Evolutionary conservation across 768 basidiomycete species (phyloP), one percentile per base, ranked within the genome.

Genomic region (Russula ochroleuca): DNA sequence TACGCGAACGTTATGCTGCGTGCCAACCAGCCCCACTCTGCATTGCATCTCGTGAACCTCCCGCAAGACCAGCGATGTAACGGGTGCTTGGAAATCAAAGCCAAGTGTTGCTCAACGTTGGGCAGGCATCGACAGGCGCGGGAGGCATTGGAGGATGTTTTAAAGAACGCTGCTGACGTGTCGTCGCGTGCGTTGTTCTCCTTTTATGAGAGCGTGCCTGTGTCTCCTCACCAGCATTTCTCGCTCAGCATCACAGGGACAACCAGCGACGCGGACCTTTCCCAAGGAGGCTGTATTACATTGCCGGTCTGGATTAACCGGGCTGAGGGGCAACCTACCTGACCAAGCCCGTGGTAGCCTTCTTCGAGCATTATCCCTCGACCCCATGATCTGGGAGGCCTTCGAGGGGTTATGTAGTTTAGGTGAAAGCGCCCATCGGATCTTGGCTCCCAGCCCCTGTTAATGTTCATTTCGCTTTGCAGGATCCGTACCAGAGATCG

Each of bases 301-400:
- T 66, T 92, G 92, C 80, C 82, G 85, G 69, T 81, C 90, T 53
- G 94, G 92, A 47, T 81, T 77, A 43, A 83, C 86, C 74, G 90
- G 92, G 37, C 70, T 86, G 71, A 90, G 87, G 74, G 91, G 88
- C 54, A 92, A 93, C 73, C 80, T 90, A 63, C 82, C 81, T 3
- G 86, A 88, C 59, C 82, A 84, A 68, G 94, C 94, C n/a, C 77
- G 80, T 28, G 70, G 75, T 59, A 87, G 85, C 70, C 95, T 88
- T 73, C 80, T 80, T 51, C 82, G 85, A 63, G 89, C 92, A 31
- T 78, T 97, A 64, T 73, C 78, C 15, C 72, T 85, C 52, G 87
- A 92, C 71, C 90, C 92, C 37, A 82, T 91, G 72, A 75, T 94
- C 59, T 96, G 93, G 93, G 94, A 97, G 73, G 94, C 94, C 5